Evolutionary conservation across 305 asterid genomes (phyloP).

Genomic region (Fraxinus floribunda): DNA sequence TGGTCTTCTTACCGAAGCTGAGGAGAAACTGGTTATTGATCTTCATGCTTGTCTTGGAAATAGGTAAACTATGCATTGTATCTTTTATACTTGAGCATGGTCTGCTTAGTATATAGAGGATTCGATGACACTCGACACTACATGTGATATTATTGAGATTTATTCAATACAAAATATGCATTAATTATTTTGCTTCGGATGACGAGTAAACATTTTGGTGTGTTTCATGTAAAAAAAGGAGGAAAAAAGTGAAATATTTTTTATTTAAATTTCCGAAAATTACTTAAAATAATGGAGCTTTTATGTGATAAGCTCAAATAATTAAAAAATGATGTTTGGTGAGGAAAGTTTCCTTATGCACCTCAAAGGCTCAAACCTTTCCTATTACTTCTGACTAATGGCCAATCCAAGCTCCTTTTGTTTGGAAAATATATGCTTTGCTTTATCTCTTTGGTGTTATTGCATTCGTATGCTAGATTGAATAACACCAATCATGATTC

Average conservation of each 20-base stretch:
- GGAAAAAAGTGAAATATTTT: neutral
- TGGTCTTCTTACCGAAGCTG: conserved; percentile 77
- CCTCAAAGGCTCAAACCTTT: neutral
- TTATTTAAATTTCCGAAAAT: neutral
- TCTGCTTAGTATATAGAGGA: neutral
- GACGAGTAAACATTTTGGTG: neutral
- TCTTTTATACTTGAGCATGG: neutral
- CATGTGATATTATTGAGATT: neutral
- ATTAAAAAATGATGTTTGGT: neutral
- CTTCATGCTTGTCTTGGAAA: conserved; percentile 92
- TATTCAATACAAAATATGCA: neutral
- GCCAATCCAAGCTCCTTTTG: neutral
- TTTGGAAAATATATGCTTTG: neutral
- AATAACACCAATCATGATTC: neutral
- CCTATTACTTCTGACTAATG: neutral
- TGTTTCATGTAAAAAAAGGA: neutral
- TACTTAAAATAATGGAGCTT: neutral
- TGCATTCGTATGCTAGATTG: neutral
- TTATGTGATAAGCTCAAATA: neutral
- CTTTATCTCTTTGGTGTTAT: neutral
- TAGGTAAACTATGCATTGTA: conserved; percentile 37
- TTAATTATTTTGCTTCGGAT: neutral
- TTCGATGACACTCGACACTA: neutral
- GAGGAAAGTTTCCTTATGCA: neutral
- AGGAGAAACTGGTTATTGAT: conserved; percentile 82